Evolutionary conservation across 176 grass and related monocot species (phyloP), one percentile per base, ranked within the genome.

Genomic region (Sorghum bicolor): DNA sequence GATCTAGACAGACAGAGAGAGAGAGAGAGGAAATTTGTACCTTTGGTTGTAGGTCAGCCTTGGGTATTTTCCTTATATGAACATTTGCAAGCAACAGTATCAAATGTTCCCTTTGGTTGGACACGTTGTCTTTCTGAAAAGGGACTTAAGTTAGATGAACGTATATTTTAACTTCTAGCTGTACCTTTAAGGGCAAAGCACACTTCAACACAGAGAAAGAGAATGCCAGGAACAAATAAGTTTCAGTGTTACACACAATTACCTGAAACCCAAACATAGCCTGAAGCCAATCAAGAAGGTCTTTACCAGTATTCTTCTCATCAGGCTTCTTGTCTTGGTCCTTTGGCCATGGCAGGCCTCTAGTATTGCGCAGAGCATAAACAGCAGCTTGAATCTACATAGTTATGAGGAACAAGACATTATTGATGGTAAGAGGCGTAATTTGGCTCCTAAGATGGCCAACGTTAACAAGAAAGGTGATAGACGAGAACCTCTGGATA

Each of bases 221-320:
- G 20, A 45, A 29, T 26, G 26, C 10, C 22, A 17, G 2, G 3
- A 3, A 37, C 4, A 70, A 85, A 40, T 43, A 43, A 55, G 14
- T 39, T 8, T 32, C 10, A n/a, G n/a, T n/a, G n/a, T n/a, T n/a
- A n/a, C n/a, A 15, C 13, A 65, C 12, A 20, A 17, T 87, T 84
- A 92, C 96, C 96, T 99, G 96, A 87, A 99, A 99, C 9, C 93
- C 96, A 86, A 99, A 99, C 96, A 99, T 99, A 22, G 88, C 83
- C 82, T 94, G 92, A 69, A 99, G 91, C 96, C 96, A 99, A 34
- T 99, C 93, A 31, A 99, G 87, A 73, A 98, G 82, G 61, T 96
- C 96, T 70, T 69, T 88, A 7, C 92, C 91, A 61, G 93, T 60
- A 58, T 80, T 95, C 66, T 93, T 94, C 14, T 88, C 89, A 22